Evolutionary conservation across 2,329 filamentous ascomycete species (phyloP).

Genomic region (Colletotrichum sublineola): DNA sequence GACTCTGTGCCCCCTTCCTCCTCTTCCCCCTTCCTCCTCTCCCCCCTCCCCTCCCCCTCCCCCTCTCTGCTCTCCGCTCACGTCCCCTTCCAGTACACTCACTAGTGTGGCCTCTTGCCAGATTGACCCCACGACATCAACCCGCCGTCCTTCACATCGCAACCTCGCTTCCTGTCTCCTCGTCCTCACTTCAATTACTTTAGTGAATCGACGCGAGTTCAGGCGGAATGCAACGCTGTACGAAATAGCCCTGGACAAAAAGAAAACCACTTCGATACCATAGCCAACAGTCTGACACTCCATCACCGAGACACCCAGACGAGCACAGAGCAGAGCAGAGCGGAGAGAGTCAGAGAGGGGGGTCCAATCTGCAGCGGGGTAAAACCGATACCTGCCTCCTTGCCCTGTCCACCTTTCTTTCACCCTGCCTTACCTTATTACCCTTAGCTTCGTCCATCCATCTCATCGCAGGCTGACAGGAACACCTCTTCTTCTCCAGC

Average conservation of each 20-base stretch:
- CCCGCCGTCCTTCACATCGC: slow-evolving; percentile 1
- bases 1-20: background rate
- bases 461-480: background rate
- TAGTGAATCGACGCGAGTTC: slow-evolving; percentile 1
- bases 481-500: slow-evolving; percentile 6
- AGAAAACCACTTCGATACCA: background rate
- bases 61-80: slow-evolving; percentile 8
- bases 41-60: slow-evolving; percentile 1
- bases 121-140: slow-evolving; percentile 27
- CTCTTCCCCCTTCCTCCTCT: slow-evolving; percentile 1
- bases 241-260: background rate
- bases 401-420: background rate
- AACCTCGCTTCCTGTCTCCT: slow-evolving; percentile 4
- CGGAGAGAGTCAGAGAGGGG: background rate
- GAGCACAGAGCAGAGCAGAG: slow-evolving; percentile 4
- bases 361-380: slow-evolving; percentile 21
- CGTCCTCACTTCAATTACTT: slow-evolving; percentile 5
- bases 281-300: background rate
- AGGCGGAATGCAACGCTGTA: slow-evolving; percentile 18
- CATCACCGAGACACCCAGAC: background rate
- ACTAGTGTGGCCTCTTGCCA: slow-evolving; percentile 22
- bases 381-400: slow-evolving; percentile 2
- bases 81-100: slow-evolving; percentile 4
- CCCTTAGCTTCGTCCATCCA: slow-evolving; percentile 4
- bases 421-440: background rate